Percentiles rank a stretch among this genome's conserved stretches.
Evolutionary conservation across 305 asterid species (phyloP).

Genomic region (Withania somnifera): DNA sequence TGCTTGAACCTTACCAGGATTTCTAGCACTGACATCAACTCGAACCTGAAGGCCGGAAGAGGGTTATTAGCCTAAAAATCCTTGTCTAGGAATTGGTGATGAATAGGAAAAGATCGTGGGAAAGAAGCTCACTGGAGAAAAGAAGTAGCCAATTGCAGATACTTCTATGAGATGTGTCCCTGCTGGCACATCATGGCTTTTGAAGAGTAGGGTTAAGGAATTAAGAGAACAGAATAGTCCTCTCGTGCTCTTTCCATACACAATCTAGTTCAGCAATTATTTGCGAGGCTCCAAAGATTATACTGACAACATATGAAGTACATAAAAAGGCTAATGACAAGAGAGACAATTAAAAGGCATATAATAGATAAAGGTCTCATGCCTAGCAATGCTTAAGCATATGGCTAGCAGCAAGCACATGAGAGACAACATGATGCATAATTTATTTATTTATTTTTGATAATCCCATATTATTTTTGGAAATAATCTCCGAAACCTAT

Average conservation of each 20-base stretch:
- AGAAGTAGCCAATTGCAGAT: conserved; percentile 69
- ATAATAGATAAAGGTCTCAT: background rate
- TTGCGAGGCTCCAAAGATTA: background rate
- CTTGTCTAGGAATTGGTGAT: background rate
- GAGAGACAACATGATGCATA: background rate
- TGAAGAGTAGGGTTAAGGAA: conserved; percentile 39
- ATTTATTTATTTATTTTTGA: background rate
- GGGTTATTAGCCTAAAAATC: background rate
- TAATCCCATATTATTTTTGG: background rate
- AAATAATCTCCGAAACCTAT: background rate
- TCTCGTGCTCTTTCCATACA: background rate
- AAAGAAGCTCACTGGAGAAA: conserved; percentile 74
- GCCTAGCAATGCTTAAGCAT: background rate
- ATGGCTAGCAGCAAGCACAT: background rate
- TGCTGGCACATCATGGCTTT: conserved; percentile 85
- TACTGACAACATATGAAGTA: background rate
- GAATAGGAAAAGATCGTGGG: conserved; percentile 1
- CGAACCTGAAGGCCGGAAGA: conserved; percentile 44
- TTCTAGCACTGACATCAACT: conserved; percentile 92
- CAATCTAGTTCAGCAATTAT: background rate
- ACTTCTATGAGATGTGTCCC: conserved; percentile 98
- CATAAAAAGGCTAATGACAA: background rate
- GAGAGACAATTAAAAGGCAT: background rate
- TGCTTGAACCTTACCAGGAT: conserved; percentile 94
- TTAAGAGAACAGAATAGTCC: background rate